A percentile compares a stretch with the other conserved stretches of the same genome.
phyloP scores from a whole-genome alignment of 1,284 basidiomycete species.

The Ceraceosorus bombacis region DNA sequence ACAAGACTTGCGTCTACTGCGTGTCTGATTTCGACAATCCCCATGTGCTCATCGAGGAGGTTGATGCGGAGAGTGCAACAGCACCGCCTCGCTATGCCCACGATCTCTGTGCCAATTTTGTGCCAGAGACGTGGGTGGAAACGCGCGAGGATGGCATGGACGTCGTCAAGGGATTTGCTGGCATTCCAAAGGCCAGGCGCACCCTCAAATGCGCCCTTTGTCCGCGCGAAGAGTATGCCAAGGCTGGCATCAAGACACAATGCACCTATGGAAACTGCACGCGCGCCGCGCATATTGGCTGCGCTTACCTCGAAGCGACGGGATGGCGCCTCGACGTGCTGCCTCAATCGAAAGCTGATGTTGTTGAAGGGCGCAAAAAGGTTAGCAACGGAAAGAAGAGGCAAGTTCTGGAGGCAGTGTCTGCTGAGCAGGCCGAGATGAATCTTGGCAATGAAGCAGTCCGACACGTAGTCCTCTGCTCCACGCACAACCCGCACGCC shows the following conservation, averaged over 20 bases:
- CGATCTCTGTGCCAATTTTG: conserved; percentile 40
- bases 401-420: conserved; percentile 8
- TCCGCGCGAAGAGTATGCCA: conserved; percentile 59
- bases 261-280: conserved; percentile 88
- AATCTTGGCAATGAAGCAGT: conserved; percentile 13
- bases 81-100: conserved; percentile 27
- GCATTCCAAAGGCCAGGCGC: conserved; percentile 37
- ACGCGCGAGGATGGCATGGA: conserved; percentile 19
- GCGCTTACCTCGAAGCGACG: conserved; percentile 55
- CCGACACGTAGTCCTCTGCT: conserved; percentile 43
- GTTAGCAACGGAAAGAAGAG: conserved; percentile 5
- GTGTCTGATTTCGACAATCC: conserved; percentile 31
- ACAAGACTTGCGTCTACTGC: conserved; percentile 47
- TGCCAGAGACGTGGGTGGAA: conserved; percentile 43
- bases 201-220: conserved; percentile 71
- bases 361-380: conserved; percentile 27
- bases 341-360: conserved; percentile 26
- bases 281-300: conserved; percentile 86
- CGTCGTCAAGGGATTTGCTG: conserved; percentile 32
- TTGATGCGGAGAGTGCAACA: no score
- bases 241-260: conserved; percentile 82
- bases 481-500: conserved; percentile 40
- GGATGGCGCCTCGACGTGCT: conserved; percentile 44
- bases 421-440: conserved; percentile 1
- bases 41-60: not conserved